Evolutionary conservation across 148 eudicot genomes (phyloP).

Genomic region (Dianthus caryophyllus): DNA sequence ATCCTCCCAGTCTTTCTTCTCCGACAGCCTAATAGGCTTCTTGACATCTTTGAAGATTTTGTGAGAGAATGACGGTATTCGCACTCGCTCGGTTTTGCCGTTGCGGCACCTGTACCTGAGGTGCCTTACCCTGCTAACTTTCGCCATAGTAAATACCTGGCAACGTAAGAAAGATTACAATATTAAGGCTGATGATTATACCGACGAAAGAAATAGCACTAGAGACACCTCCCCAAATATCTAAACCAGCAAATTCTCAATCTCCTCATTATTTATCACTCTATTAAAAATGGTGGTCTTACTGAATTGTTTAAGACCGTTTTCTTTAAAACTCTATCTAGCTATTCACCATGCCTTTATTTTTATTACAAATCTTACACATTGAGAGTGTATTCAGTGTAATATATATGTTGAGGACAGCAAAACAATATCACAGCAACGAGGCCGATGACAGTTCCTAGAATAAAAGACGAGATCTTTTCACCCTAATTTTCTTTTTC

Average conservation of each 20-base stretch:
- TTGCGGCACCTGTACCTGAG: constrained; percentile 30
- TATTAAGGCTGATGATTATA: constrained; percentile 9
- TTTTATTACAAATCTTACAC: too few relatives aligned
- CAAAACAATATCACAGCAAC: too few relatives aligned
- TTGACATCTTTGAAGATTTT: constrained; percentile 39
- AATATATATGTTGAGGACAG: too few relatives aligned
- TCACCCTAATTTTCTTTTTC: neutral
- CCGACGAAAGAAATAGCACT: neutral
- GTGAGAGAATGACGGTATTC: constrained; percentile 34
- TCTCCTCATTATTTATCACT: too few relatives aligned
- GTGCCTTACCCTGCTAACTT: constrained; percentile 42
- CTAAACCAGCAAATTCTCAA: neutral
- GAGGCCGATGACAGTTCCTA: too few relatives aligned
- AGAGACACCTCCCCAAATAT: constrained; percentile 1
- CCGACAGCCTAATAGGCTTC: constrained; percentile 29
- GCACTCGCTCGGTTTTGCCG: constrained; percentile 23
- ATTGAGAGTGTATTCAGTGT: too few relatives aligned
- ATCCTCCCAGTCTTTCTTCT: constrained; percentile 48
- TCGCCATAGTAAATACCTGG: constrained; percentile 54
- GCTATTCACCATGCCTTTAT: too few relatives aligned
- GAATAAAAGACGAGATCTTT: neutral
- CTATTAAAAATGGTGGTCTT: too few relatives aligned
- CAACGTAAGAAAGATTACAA: constrained; percentile 13
- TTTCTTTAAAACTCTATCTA: too few relatives aligned
- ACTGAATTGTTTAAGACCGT: too few relatives aligned